A percentile compares a stretch with the other conserved stretches of the same genome.
These are phyloP conservation scores for Sesbania bispinosa DNA, from an alignment of 306 rosid species.

Conservation along the genomic window DNA sequence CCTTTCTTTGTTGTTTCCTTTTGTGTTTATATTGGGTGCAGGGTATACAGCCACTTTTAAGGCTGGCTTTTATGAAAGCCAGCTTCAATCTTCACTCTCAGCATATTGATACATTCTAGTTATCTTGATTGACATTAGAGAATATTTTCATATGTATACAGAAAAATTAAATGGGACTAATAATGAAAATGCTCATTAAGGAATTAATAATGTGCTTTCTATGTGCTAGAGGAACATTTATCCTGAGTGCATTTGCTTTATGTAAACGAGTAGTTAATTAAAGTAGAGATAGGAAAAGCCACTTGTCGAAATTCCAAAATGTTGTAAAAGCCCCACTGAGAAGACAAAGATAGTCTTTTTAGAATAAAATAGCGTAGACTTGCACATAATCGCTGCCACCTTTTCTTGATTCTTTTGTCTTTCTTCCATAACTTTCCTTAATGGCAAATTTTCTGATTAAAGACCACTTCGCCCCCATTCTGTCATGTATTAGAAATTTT, in stretches of 20 bases:
- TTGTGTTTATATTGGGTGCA: not conserved
- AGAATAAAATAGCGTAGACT: constrained; percentile 5
- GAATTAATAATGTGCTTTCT: constrained; percentile 5
- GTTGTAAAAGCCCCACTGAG: constrained; percentile 29
- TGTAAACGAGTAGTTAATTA: constrained; percentile 27
- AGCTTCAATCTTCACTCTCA: not conserved
- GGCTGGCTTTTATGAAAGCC: no score
- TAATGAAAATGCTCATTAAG: no score
- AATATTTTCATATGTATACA: not conserved
- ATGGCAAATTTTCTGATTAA: not conserved
- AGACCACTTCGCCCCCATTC: constrained; percentile 11
- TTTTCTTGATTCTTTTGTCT: constrained; percentile 35
- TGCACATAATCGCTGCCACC: constrained; percentile 12
- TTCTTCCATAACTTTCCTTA: constrained; percentile 22
- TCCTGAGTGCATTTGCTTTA: constrained; percentile 29
- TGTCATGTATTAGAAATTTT: not conserved
- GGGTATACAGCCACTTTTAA: no score
- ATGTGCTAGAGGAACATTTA: constrained; percentile 21
- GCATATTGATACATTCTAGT: not conserved
- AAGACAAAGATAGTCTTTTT: constrained; percentile 54
- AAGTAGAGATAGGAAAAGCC: constrained; percentile 21
- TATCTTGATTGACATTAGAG: not conserved
- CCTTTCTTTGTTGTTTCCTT: not conserved
- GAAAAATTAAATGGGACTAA: not conserved
- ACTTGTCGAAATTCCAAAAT: constrained; percentile 41